Percentiles rank a stretch among this genome's conserved stretches.
These are phyloP conservation scores for Rubroshorea leprosula DNA, from an alignment of 345 rosid species.

Conservation along the genomic window DNA sequence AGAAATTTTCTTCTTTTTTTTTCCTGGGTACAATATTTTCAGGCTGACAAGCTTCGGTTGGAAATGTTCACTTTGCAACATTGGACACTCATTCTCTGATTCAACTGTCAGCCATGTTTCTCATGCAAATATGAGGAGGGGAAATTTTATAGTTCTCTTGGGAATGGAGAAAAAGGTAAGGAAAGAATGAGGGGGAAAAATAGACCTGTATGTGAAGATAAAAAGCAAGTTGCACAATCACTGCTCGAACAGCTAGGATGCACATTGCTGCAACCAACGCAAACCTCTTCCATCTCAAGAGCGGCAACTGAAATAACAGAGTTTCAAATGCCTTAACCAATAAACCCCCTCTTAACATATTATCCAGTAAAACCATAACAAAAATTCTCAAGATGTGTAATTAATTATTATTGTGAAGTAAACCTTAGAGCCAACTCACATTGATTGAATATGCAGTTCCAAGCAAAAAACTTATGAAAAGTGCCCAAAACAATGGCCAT, in stretches of 20 bases:
- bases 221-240: constrained; percentile 87
- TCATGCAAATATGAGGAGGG: neutral
- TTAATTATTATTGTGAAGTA: neutral
- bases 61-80: too few species aligned
- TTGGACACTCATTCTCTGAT: too few species aligned
- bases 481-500: constrained; percentile 97
- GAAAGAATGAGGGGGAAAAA: constrained; percentile 9
- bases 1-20: too few species aligned
- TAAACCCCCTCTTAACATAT: neutral
- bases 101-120: neutral
- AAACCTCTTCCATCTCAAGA: constrained; percentile 90
- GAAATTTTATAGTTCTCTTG: neutral
- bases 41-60: too few species aligned
- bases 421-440: constrained; percentile 40
- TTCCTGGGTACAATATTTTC: too few species aligned
- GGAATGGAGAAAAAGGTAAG: neutral
- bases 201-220: constrained; percentile 84
- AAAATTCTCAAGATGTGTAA: neutral
- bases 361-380: neutral
- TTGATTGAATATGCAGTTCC: constrained; percentile 95
- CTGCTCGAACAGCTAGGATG: constrained; percentile 89
- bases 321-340: neutral
- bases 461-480: constrained; percentile 78
- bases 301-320: constrained; percentile 55
- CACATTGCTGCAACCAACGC: constrained; percentile 94